A percentile compares a stretch with the other conserved stretches of the same genome.
phyloP scores from a whole-genome alignment of 805 yeast species.

The Pichia thaimueangensis region DNA sequence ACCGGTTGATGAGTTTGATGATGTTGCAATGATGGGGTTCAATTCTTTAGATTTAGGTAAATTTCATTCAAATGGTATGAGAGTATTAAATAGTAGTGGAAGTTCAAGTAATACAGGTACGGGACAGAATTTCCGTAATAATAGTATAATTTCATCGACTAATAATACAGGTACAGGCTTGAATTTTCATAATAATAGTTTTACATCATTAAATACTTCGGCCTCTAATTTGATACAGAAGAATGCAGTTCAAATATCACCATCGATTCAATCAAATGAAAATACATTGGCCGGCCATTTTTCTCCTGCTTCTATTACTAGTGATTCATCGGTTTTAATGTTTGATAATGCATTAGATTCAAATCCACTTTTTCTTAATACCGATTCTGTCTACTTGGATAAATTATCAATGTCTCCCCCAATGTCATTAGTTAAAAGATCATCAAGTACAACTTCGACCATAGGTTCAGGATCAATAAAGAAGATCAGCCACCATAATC shows the following conservation, averaged over 20 bases:
- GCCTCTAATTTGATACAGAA: background rate
- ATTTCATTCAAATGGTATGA: conserved; percentile 27
- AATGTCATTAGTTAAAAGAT: conserved; percentile 1
- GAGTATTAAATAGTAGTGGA: conserved; percentile 15
- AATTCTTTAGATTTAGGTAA: conserved; percentile 22
- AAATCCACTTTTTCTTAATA: background rate
- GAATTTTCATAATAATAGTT: background rate
- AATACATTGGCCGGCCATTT: background rate
- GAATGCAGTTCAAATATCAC: background rate
- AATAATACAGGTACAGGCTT: background rate
- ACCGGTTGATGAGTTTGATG: conserved; percentile 10
- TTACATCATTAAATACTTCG: conserved; percentile 1
- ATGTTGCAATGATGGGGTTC: conserved; percentile 15
- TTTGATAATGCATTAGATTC: conserved; percentile 2
- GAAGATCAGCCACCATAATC: conserved; percentile 12
- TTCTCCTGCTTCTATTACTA: conserved; percentile 8
- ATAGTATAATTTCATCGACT: background rate
- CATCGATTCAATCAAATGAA: background rate
- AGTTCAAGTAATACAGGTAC: background rate
- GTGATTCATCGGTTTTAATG: conserved; percentile 9
- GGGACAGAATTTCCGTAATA: background rate
- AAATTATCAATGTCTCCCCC: conserved; percentile 3
- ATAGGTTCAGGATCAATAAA: conserved; percentile 8
- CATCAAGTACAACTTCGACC: conserved; percentile 15
- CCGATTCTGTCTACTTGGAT: background rate